Base-by-base conservation (phyloP, 352 stramenopile species). In the Phytopythium delawarense region DNA sequence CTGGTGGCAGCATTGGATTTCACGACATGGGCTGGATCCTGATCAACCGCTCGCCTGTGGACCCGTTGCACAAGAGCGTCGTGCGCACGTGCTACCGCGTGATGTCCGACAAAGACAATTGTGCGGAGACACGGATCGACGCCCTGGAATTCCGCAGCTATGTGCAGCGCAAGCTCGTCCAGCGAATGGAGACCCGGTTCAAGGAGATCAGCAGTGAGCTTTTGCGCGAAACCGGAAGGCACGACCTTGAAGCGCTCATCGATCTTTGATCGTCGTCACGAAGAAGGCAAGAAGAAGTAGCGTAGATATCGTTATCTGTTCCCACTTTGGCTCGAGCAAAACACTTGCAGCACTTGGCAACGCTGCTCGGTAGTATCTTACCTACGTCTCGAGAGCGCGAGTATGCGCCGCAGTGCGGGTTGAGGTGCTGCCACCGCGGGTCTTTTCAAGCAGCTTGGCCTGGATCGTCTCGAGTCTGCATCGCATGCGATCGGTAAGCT, bases 31-130 rank as follows among this genome's bases (percentile, higher is more conserved):
- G 37, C 7, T 59, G 54, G 54, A n/a, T 59, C 21, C 16, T 59
- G n/a, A 20, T 59, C 35, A 59, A 16, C 39, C 35, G 54, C 18
- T 59, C 54, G 54, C 54, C 54, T 7, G 21, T 59, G 12, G 54
- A 59, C 32, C 54, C 54, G 2, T 23, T 59, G 16, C n/a, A 50
- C 54, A 37, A 35, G 2, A 59, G 54, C 35, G 21, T 59, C 16
- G 35, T 59, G 9, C 54, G 54, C 11, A 37, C 34, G n/a, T 50
- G 54, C 37, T 59, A 51, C 21, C 54, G 54, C 7, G 54, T 59
- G 16, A 8, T 23, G 18, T 39, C 32, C 25, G 32, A 46, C n/a
- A 7, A n/a, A 23, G 40, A 3, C 8, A 11, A 20, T 18, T 48
- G 20, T 35, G 9, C 7, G 8, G 35, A 49, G n/a, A 13, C n/a